These are phyloP conservation scores for Pseudogymnoascus sp. DNA, from an alignment of 2,329 filamentous ascomycete species.

Conservation along the genomic window DNA sequence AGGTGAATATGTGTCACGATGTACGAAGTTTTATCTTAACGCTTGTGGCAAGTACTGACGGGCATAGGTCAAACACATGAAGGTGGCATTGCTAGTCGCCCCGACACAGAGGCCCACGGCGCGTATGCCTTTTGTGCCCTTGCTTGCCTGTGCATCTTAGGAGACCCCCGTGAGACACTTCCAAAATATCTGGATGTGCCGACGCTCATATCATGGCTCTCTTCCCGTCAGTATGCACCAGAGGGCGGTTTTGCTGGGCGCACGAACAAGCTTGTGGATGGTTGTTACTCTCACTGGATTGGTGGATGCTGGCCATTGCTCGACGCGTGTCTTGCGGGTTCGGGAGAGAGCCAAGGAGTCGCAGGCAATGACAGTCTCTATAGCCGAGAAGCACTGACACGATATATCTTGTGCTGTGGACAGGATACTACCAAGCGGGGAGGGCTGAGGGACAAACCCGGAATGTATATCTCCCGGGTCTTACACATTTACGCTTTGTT, in stretches of 20 bases:
- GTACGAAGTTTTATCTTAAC: conserved; percentile 44
- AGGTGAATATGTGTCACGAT: conserved; percentile 71
- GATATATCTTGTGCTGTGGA: conserved; percentile 86
- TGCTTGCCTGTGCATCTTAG: conserved; percentile 79
- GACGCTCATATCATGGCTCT: conserved; percentile 77
- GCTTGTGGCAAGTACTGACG: neutral
- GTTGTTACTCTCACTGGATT: conserved; percentile 97
- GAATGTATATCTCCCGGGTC: conserved; percentile 50
- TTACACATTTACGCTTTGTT: conserved; percentile 7
- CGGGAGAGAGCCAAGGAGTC: conserved; percentile 14
- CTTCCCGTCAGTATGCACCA: conserved; percentile 78
- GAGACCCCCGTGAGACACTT: conserved; percentile 67
- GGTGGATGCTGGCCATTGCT: conserved; percentile 90
- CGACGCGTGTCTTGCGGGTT: conserved; percentile 62
- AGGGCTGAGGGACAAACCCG: conserved; percentile 88
- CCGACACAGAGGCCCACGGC: conserved; percentile 86
- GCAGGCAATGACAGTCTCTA: conserved; percentile 49
- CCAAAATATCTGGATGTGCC: conserved; percentile 68
- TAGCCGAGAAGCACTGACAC: conserved; percentile 74
- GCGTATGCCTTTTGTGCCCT: conserved; percentile 94
- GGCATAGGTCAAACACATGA: conserved; percentile 78
- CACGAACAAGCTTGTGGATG: conserved; percentile 96
- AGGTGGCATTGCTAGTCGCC: conserved; percentile 81
- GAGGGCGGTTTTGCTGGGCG: conserved; percentile 90
- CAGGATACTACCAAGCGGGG: conserved; percentile 66